These are phyloP conservation scores for Chrysoporthe puriensis DNA, from an alignment of 2,329 filamentous ascomycete species.

Conservation along the genomic window DNA sequence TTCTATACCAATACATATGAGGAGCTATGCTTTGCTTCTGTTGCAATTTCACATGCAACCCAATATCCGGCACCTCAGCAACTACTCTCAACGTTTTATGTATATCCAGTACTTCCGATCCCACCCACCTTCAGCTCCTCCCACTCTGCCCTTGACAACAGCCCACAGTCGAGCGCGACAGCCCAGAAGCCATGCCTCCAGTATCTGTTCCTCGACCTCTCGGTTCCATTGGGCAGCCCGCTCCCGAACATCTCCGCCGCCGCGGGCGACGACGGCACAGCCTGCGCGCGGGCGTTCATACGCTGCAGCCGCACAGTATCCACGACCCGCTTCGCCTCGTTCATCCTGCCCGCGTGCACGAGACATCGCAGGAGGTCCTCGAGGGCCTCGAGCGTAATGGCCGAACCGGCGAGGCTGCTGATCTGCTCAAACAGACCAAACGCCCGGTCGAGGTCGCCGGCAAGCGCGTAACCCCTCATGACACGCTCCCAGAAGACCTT, in stretches of 20 bases:
- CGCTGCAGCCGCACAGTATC: conserved; percentile 34
- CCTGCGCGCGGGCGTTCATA: conserved; percentile 29
- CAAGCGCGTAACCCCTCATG: conserved; percentile 66
- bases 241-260: background rate
- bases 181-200: conserved; percentile 58
- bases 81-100: background rate
- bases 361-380: conserved; percentile 45
- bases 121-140: conserved; percentile 3
- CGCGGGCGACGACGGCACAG: conserved; percentile 23
- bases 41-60: background rate
- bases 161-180: conserved; percentile 45
- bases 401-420: conserved; percentile 41
- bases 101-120: background rate
- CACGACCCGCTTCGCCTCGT: conserved; percentile 35
- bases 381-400: conserved; percentile 48
- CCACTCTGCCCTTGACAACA: conserved; percentile 36
- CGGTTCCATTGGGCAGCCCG: background rate
- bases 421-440: conserved; percentile 54
- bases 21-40: background rate
- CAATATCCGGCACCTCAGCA: background rate
- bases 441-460: conserved; percentile 54
- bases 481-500: conserved; percentile 71
- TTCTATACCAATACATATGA: background rate
- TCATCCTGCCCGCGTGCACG: conserved; percentile 30
- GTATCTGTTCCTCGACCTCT: conserved; percentile 36